Evolutionary conservation across 495 filamentous ascomycete genomes (phyloP).

Genomic region (Penicillium longicatenatum): DNA sequence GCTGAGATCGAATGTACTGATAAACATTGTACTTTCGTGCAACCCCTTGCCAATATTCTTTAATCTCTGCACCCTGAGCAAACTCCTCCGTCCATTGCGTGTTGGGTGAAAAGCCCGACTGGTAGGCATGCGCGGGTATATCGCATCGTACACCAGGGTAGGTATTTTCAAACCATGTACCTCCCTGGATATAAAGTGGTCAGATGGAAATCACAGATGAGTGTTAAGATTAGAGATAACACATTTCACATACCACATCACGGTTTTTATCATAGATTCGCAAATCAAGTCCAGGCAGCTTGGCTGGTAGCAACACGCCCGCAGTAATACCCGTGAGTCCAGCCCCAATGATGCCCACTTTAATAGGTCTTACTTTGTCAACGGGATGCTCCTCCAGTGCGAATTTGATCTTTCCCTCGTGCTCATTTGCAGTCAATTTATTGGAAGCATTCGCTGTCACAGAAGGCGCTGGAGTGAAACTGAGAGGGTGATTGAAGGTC

Average conservation of each 20-base stretch:
- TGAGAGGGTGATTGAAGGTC: constrained; percentile 16
- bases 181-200: constrained; percentile 35
- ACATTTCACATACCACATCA: constrained; percentile 46
- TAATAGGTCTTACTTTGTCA: constrained; percentile 42
- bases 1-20: constrained; percentile 51
- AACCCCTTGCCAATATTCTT: constrained; percentile 62
- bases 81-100: constrained; percentile 67
- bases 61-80: constrained; percentile 67
- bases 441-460: constrained; percentile 18
- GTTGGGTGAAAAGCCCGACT: constrained; percentile 66
- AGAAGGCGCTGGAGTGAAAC: constrained; percentile 9
- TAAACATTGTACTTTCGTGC: constrained; percentile 64
- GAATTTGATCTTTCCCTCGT: constrained; percentile 18
- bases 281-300: constrained; percentile 53
- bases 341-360: constrained; percentile 56
- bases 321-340: constrained; percentile 54
- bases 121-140: constrained; percentile 72
- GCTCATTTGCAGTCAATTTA: constrained; percentile 2
- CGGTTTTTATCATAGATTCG: constrained; percentile 58
- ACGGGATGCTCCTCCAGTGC: constrained; percentile 44
- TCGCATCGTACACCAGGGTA: constrained; percentile 65
- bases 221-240: neutral
- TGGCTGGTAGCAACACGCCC: constrained; percentile 50
- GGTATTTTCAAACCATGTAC: constrained; percentile 54
- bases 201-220: neutral